phyloP scores from a whole-genome alignment of 1,139 yeast genomes.

The Waltiozyma sp. region DNA sequence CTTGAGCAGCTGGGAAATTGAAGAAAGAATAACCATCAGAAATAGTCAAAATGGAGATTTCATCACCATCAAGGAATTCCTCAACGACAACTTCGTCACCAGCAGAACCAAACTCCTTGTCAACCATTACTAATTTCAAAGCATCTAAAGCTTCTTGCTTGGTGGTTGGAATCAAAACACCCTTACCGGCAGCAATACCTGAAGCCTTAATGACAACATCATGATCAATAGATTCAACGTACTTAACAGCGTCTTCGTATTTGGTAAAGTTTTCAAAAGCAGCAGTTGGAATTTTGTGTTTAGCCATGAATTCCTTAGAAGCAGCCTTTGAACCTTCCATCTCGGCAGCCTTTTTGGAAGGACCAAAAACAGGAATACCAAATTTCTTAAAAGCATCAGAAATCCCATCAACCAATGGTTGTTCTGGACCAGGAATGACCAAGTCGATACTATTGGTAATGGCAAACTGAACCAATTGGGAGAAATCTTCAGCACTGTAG shows the following conservation, averaged over 20 bases:
- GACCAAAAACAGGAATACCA: conserved; percentile 96
- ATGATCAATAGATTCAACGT: conserved; percentile 55
- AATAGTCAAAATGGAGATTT: conserved; percentile 82
- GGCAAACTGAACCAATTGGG: conserved; percentile 55
- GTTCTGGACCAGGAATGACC: conserved; percentile 98
- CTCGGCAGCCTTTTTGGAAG: conserved; percentile 76
- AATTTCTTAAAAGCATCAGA: conserved; percentile 54
- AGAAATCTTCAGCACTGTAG: conserved; percentile 48
- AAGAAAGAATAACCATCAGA: conserved; percentile 89
- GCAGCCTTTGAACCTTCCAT: conserved; percentile 98
- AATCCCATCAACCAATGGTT: conserved; percentile 93
- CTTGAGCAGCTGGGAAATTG: conserved; percentile 96
- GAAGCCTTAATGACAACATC: conserved; percentile 92
- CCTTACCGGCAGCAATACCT: conserved; percentile 98
- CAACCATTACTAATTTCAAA: conserved; percentile 81
- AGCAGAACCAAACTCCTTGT: conserved; percentile 80
- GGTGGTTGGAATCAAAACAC: conserved; percentile 83
- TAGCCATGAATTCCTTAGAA: conserved; percentile 88
- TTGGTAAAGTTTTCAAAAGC: conserved; percentile 70
- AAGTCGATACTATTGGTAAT: conserved; percentile 52
- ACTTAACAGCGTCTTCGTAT: conserved; percentile 63
- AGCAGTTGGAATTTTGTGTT: conserved; percentile 91
- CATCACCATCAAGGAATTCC: conserved; percentile 95
- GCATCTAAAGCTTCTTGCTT: conserved; percentile 81
- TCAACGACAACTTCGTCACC: conserved; percentile 96